phyloP scores from a whole-genome alignment of 352 stramenopile species.

The Globisporangium emineosum region DNA sequence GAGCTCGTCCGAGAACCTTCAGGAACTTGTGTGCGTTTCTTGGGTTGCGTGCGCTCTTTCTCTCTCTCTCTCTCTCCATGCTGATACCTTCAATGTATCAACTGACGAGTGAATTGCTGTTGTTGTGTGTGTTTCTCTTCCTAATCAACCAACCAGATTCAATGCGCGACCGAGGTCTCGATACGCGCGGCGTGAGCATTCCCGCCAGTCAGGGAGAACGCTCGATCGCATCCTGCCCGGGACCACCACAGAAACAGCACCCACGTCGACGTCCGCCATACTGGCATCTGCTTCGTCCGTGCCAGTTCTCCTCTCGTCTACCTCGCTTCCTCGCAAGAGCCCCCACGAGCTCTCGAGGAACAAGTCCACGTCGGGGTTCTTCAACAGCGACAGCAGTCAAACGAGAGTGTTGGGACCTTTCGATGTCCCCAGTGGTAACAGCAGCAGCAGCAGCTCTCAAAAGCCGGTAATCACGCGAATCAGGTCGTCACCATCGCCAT shows the following conservation, averaged over 20 bases:
- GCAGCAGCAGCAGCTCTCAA: neutral
- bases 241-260: no score
- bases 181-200: constrained; percentile 49
- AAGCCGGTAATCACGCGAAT: neutral
- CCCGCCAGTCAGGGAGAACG: constrained; percentile 23
- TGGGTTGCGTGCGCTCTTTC: neutral
- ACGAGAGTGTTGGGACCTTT: no score
- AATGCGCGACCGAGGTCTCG: constrained; percentile 48
- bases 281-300: neutral
- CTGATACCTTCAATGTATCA: no score
- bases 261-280: constrained; percentile 16
- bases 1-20: constrained; percentile 18
- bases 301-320: neutral
- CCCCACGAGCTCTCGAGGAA: constrained; percentile 7
- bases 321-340: neutral
- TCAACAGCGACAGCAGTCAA: neutral
- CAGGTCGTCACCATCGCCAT: neutral
- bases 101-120: neutral
- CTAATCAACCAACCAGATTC: constrained; percentile 18
- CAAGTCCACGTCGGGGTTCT: constrained; percentile 10
- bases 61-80: no score
- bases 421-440: no score
- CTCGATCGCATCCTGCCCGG: constrained; percentile 38
- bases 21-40: constrained; percentile 16
- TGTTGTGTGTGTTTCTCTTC: neutral